Base-by-base conservation (phyloP, 768 basidiomycete genomes). In the Pisolithus marmoratus region DNA sequence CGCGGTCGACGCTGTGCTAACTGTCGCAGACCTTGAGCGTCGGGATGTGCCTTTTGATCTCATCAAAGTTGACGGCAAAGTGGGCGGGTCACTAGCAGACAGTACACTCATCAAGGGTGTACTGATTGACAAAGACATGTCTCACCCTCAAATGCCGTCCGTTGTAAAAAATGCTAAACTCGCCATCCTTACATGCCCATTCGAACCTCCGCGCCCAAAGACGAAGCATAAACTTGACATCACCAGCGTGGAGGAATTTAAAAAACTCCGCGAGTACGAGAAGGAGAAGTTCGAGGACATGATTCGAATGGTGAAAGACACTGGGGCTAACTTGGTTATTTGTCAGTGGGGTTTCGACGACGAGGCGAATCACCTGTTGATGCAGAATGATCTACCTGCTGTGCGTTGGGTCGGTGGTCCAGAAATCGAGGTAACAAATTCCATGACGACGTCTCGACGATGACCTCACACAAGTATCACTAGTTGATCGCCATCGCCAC, bases 341-440 rank as follows among this genome's bases (percentile, higher is more conserved):
- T 99, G 96, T 71, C 96, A 99, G 66, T 99, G 96, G 96, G 96
- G 96, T 54, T 99, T 99, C 65, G 96, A 99, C 65, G 96, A 99
- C 63, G 96, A 99, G 72, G 96, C 96, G 41, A 99, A 99, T 66
- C 96, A 98, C 67, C 59, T 98, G 61, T 71, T 99, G 57, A 93
- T 98, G 91, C 94, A 96, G 75, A 98, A 97, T 61, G 91, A 94
- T 14, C 77, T 99, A 34, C 96, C 96, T 40, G 90, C 96, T 26
- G 95, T 98, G 27, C 81, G 96, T 65, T 98, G 96, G 96, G 96
- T 99, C 51, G 96, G 96, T 54, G 96, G 96, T 22, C 96, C 96
- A 4, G 96, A 99, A 68, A 99, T 99, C 56, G 96, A 99, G 84
- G 93, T 94, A 47, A 48, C 3, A 8, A 9, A 29, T 54, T 19